Evolutionary conservation across 2,329 filamentous ascomycete genomes (phyloP), one percentile per base, ranked within the genome.

Genomic region (Mycosphaerella sp.): DNA sequence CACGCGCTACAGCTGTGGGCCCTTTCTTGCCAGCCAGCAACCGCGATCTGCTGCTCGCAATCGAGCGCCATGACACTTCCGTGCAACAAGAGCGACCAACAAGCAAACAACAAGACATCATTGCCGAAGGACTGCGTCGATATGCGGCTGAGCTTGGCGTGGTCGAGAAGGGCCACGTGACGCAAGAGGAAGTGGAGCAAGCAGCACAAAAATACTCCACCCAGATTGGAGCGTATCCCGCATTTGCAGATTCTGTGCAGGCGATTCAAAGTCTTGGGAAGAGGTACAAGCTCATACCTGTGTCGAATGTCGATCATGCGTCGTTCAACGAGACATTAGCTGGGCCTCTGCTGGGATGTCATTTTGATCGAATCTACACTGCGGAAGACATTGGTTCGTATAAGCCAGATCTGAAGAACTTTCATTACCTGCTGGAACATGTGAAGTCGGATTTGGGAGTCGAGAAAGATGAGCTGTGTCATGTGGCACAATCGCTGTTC

Each of bases 351-450:
- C 64, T 70, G 14, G 76, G 75, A 0, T 73, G 79, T 18, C 59
- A 71, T 10, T 84, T 88, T 61, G 83, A 86, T 59, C 75, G 76
- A 10, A 72, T 86, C 18, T 80, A 85, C 66, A 87, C 84, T 2
- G 86, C 86, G 1, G 73, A 89, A 67, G 79, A 85, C 40, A 80
- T 89, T 47, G 84, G 86, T 1, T 75, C 73, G 6, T 89, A 89
- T 66, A 89, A 89, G 71, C 86, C 86, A 0, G 70, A 78, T 54
- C 64, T 69, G 34, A 65, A 65, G 25, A 88, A 87, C 61, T 89
- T 89, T 58, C 72, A 78, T 50, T 84, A 85, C 62, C 70, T 89
- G 68, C 70, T 87, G 12, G 64, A 67, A 12, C 71, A 76, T 30
- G 75, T 79, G 14, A 68, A 76, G 60, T 59, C 66, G 2, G 75